Base-by-base conservation (phyloP, 352 stramenopile genomes). In the Globisporangium splendens region DNA sequence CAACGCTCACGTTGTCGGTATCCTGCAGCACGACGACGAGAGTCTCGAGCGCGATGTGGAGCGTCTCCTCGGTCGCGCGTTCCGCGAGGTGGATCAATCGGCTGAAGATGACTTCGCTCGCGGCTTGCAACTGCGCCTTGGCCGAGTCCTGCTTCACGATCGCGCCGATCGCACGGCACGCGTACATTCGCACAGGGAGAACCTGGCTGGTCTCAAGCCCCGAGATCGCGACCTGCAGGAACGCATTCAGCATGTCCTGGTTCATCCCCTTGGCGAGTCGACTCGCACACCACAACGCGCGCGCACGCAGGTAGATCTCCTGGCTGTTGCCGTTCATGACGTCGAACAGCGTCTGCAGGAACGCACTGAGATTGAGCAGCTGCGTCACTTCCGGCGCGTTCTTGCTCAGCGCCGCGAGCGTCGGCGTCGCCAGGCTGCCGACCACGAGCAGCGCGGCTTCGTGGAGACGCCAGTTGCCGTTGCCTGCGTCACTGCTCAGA, bases 251-350 rank as follows among this genome's bases (percentile, higher is more conserved):
- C 79, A 91, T 88, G 18, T 88, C 82, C 21, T 74, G 66, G 46
- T 56, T 83, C 84, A 93, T 93, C 8, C 68, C 79, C 51, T 76
- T 78, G 0, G 77, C 76, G 38, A 93, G 62, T 18, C 80, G 82
- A 59, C 82, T 92, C 4, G 85, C 83, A 56, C 85, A 94, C 85
- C 85, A 94, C 39, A 94, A 53, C 21, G 85, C 85, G 56, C 85
- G 80, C 3, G 82, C 85, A 22, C 80, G 78, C 41, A 94, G 55
- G 63, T 91, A 92, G 43, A 91, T 86, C 39, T 88, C 82, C 46
- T 91, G 65, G 47, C 69, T 73, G 6, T 56, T 48, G 0, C 75
- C 63, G 41, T 89, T 90, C 78, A 93, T 91, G 42, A 93, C 75
- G 50, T 83, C 70, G 59, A 90, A 91, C 17, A 93, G 59, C 17